Base-by-base conservation (phyloP, 1,139 yeast species). In the Nakaseomyces bracarensis region DNA sequence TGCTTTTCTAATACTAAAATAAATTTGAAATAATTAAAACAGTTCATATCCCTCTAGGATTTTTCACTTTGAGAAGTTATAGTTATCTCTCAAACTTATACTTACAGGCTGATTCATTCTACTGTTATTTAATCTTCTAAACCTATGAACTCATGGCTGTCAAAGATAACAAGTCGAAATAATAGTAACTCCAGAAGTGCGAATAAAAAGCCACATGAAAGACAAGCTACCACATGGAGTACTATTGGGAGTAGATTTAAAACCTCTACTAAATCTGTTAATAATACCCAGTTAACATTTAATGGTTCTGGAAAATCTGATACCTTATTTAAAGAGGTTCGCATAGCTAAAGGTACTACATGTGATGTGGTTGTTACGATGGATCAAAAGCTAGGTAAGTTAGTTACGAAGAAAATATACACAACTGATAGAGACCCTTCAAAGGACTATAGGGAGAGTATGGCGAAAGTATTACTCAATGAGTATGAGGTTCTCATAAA, bases 391-490 rank as follows among this genome's bases (percentile, higher is more conserved):
- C 16, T 13, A n/a, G 26, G 26, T 9, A 20, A 21, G 18, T n/a
- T 13, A 4, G 36, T 33, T 7, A 16, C 26, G 6, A 33, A 21
- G 18, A 33, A 33, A 33, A 13, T 33, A n/a, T 33, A 33, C 26
- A 33, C 25, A 4, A 33, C 36, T 11, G 36, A 33, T n/a, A 25
- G 36, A n/a, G 36, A 33, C 11, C 36, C 36, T 5, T 33, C 36
- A 7, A 33, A 21, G 14, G 36, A 33, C 13, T 33, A 33, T 21
- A 33, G 36, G 18, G 26, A 33, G 5, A n/a, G 13, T 11, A 33
- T 33, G 36, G 36, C n/a, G 3, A 33, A 20, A 8, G 36, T 33
- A 5, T 21, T 33, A 15, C 25, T 10, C 2, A 33, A 33, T 9
- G 36, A 33, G 19, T 33, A 33, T 33, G 36, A 20, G 10, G 26